Evolutionary conservation across 345 rosid species (phyloP), one percentile per base, ranked within the genome.

Genomic region (Camelina hispida): DNA sequence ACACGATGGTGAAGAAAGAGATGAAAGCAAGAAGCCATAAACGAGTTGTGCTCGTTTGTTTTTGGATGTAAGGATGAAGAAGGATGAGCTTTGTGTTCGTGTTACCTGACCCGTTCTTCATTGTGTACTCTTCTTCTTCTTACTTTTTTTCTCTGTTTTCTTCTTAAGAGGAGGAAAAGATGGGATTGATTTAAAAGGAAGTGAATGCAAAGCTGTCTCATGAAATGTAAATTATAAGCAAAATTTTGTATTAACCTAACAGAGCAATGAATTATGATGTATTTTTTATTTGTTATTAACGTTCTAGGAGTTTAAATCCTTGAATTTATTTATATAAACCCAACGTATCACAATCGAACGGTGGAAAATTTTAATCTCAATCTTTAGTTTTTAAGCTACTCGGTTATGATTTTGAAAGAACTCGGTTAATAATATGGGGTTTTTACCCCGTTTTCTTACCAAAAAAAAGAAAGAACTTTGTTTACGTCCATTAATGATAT

Each of bases 1-100:
- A 92, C 8, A 88, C 88, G 25, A 92, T 67, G 15, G 97, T 87
- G 83, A 92, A 87, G 84, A 92, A 85, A 3, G 97, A 88, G 42
- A 90, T 43, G 59, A 88, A 77, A 17, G 93, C 97, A 3, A 92
- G 89, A 17, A 92, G 88, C 96, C 96, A 92, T 78, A 92, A 32
- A 17, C 88, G 90, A 77, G 79, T 69, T 0, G 73, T 55, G 73
- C 73, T 88, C 3, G 94, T 81, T 80, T 92, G 97, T 68, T 92
- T 92, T 53, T 88, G 97, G 70, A 89, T 87, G 48, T 90, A 92
- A 4, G 97, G 97, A 47, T 89, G 97, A 53, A 92, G 96, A 48
- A 92, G 97, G 56, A 90, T 92, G 34, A 90, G 89, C 81, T 88
- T 92, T 1, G 97, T 88, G 83, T 89, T 92, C 73, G 68, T 79